Evolutionary conservation across 306 rosid species (phyloP).

Genomic region (Macrotyloma uniflorum): DNA sequence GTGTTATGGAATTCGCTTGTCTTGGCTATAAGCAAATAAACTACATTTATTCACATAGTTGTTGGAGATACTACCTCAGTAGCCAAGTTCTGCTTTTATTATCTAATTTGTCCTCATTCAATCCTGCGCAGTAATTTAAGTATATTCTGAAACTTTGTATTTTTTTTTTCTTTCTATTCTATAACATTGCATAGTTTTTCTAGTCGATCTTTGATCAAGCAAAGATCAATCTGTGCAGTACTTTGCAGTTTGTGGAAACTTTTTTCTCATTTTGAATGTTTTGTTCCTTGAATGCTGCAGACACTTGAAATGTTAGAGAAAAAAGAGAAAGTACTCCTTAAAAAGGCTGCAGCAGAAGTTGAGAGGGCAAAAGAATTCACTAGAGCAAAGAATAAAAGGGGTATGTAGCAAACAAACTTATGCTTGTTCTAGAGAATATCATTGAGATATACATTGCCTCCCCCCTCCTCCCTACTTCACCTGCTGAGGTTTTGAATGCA

Average conservation of each 20-base stretch:
- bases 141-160: background rate
- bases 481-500: slow-evolving; percentile 1
- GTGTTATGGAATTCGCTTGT: slow-evolving; percentile 2
- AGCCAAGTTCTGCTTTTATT: background rate
- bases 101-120: background rate
- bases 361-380: slow-evolving; percentile 93
- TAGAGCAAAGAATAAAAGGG: slow-evolving; percentile 83
- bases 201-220: background rate
- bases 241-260: background rate
- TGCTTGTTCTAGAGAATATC: slow-evolving; percentile 15
- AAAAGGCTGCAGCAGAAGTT: slow-evolving; percentile 82
- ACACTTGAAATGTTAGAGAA: slow-evolving; percentile 99
- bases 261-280: slow-evolving; percentile 21
- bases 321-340: slow-evolving; percentile 86
- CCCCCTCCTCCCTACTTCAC: background rate
- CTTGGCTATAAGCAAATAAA: background rate
- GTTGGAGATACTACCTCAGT: background rate
- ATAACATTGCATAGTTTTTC: background rate
- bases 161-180: background rate
- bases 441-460: background rate
- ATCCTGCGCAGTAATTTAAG: background rate
- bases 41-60: background rate
- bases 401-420: slow-evolving; percentile 54
- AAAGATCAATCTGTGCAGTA: background rate
- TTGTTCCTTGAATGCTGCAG: slow-evolving; percentile 50